A percentile compares a stretch with the other conserved stretches of the same genome.
Evolutionary conservation across 2,329 filamentous ascomycete species (phyloP).

Genomic region (Paracorniculantispora psalliotae): DNA sequence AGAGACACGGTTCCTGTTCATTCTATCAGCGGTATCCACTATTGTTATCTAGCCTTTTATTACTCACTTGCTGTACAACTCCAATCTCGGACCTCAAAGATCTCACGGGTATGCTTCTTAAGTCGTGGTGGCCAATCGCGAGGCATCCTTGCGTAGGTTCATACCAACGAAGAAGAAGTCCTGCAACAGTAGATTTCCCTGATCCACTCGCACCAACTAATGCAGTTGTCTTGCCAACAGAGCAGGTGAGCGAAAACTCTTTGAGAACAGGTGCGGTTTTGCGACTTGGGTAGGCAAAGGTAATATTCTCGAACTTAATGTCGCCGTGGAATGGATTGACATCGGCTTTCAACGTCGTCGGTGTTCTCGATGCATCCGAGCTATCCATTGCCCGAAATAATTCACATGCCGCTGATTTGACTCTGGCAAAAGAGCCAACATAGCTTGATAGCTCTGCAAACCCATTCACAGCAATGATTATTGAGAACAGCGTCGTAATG

Average conservation of each 20-base stretch:
- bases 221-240: slow-evolving; percentile 57
- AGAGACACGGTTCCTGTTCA: slow-evolving; percentile 34
- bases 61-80: slow-evolving; percentile 25
- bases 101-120: too few relatives aligned
- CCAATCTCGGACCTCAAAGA: slow-evolving; percentile 32
- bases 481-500: too few relatives aligned
- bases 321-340: background rate
- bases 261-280: slow-evolving; percentile 54
- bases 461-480: too few relatives aligned
- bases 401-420: too few relatives aligned
- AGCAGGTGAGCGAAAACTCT: slow-evolving; percentile 46
- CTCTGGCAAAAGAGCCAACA: too few relatives aligned
- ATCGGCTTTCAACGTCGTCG: too few relatives aligned
- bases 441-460: too few relatives aligned
- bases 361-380: too few relatives aligned
- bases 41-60: slow-evolving; percentile 26
- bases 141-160: slow-evolving; percentile 33
- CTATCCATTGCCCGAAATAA: too few relatives aligned
- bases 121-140: too few relatives aligned
- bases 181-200: slow-evolving; percentile 66
- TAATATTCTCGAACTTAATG: slow-evolving; percentile 46
- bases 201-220: slow-evolving; percentile 63
- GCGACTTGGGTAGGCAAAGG: slow-evolving; percentile 61
- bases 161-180: slow-evolving; percentile 63
- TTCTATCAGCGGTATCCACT: too few relatives aligned